Percentiles rank a stretch among this genome's conserved stretches.
Evolutionary conservation across 2,329 filamentous ascomycete genomes (phyloP).

Genomic region (Bimuria novae-zelandiae): DNA sequence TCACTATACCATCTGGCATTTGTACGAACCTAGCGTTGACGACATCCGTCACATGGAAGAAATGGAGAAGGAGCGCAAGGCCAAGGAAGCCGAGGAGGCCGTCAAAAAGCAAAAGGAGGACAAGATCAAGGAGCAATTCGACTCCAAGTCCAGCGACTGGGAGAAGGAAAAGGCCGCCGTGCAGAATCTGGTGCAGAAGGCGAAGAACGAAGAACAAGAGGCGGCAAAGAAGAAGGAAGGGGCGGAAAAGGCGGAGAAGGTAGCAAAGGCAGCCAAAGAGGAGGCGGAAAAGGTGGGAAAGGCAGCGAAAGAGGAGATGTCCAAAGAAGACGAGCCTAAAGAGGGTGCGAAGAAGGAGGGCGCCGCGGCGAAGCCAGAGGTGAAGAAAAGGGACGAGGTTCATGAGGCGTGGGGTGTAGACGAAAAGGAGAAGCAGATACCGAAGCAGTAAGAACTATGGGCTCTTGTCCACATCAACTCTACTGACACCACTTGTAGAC

Average conservation of each 20-base stretch:
- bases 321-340: constrained; percentile 48
- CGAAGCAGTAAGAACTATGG: constrained; percentile 19
- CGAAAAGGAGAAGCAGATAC: constrained; percentile 21
- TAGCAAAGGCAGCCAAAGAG: no score
- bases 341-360: constrained; percentile 27
- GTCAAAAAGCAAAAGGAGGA: constrained; percentile 73
- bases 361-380: constrained; percentile 2
- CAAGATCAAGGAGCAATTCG: constrained; percentile 80
- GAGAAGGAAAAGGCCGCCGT: constrained; percentile 86
- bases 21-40: constrained; percentile 98
- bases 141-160: constrained; percentile 78
- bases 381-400: constrained; percentile 25
- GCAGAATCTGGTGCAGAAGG: constrained; percentile 67
- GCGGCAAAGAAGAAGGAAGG: constrained; percentile 48
- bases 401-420: constrained; percentile 23
- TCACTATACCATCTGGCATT: constrained; percentile 98
- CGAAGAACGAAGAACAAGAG: constrained; percentile 49
- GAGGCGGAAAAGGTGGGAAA: no score
- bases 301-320: no score
- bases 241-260: constrained; percentile 46
- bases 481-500: constrained; percentile 8
- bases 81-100: constrained; percentile 78
- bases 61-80: constrained; percentile 87
- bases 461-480: neutral
- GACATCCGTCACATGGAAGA: constrained; percentile 98